These are phyloP conservation scores for Geum urbanum DNA, from an alignment of 306 rosid genomes.

Conservation along the genomic window DNA sequence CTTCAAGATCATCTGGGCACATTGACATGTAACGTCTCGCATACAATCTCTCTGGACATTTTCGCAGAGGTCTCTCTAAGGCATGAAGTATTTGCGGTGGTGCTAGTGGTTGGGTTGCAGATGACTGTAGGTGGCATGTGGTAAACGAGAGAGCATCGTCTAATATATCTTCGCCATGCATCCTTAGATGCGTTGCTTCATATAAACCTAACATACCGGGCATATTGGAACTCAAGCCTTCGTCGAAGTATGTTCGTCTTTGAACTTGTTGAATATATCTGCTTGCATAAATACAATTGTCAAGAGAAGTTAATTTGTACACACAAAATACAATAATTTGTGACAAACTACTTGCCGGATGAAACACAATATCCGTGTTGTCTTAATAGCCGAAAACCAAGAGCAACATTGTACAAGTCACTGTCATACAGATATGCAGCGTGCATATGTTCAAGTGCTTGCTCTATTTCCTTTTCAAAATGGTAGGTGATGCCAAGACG, in stretches of 20 bases:
- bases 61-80: slow-evolving; percentile 12
- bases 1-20: slow-evolving; percentile 6
- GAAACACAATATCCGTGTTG: slow-evolving; percentile 37
- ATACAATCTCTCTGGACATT: slow-evolving; percentile 15
- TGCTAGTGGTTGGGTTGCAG: no score
- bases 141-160: slow-evolving; percentile 27
- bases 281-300: not conserved
- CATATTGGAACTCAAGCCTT: not conserved
- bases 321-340: not conserved
- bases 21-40: slow-evolving; percentile 16
- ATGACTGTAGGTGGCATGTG: slow-evolving; percentile 5
- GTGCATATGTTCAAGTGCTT: slow-evolving; percentile 21
- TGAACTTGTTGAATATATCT: slow-evolving; percentile 19
- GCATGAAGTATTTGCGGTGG: slow-evolving; percentile 13
- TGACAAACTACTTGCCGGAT: slow-evolving; percentile 11
- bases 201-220: slow-evolving; percentile 11
- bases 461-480: slow-evolving; percentile 35
- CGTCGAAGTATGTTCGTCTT: slow-evolving; percentile 2
- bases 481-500: slow-evolving; percentile 27
- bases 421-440: not conserved
- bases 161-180: slow-evolving; percentile 7
- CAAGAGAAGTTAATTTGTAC: no score
- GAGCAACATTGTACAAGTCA: slow-evolving; percentile 24
- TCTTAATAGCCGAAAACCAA: slow-evolving; percentile 45
- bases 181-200: slow-evolving; percentile 12